These are phyloP conservation scores for Harringtonia lauricola DNA, from an alignment of 2,329 filamentous ascomycete genomes.

Conservation along the genomic window DNA sequence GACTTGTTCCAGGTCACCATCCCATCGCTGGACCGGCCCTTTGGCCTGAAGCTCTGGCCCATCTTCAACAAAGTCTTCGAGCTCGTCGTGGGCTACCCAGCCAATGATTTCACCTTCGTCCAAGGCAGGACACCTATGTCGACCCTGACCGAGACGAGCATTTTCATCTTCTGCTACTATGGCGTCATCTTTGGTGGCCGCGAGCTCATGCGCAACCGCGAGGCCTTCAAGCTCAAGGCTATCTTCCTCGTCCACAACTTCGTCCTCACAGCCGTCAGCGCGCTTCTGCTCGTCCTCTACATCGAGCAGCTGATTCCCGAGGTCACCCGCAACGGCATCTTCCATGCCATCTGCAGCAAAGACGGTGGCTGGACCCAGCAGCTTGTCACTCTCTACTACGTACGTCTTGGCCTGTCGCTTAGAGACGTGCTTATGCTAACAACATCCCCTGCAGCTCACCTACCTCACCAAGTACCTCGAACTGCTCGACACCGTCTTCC, in stretches of 20 bases:
- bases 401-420: constrained; percentile 35
- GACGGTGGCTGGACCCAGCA: constrained; percentile 89
- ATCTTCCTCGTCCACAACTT: constrained; percentile 97
- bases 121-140: constrained; percentile 80
- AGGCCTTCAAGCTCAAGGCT: constrained; percentile 75
- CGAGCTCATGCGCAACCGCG: constrained; percentile 79
- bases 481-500: constrained; percentile 87
- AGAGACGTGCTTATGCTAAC: constrained; percentile 22
- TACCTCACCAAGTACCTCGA: constrained; percentile 98
- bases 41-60: constrained; percentile 86
- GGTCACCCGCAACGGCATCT: constrained; percentile 68
- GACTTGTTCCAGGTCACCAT: constrained; percentile 36
- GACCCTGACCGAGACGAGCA: constrained; percentile 70
- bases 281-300: constrained; percentile 69
- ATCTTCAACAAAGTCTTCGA: constrained; percentile 85
- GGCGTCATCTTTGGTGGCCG: constrained; percentile 85
- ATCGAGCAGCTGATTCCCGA: constrained; percentile 84
- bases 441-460: constrained; percentile 59
- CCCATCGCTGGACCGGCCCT: constrained; percentile 82
- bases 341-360: constrained; percentile 74
- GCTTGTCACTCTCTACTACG: constrained; percentile 92
- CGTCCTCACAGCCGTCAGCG: constrained; percentile 79
- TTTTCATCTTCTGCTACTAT: constrained; percentile 83
- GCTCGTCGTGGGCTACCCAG: constrained; percentile 65
- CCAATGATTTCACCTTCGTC: constrained; percentile 76